A percentile compares a stretch with the other conserved stretches of the same genome.
Conservation (phyloP, 225 moss, liverwort and hornwort genomes). For the Lunularia cruciata region DNA sequence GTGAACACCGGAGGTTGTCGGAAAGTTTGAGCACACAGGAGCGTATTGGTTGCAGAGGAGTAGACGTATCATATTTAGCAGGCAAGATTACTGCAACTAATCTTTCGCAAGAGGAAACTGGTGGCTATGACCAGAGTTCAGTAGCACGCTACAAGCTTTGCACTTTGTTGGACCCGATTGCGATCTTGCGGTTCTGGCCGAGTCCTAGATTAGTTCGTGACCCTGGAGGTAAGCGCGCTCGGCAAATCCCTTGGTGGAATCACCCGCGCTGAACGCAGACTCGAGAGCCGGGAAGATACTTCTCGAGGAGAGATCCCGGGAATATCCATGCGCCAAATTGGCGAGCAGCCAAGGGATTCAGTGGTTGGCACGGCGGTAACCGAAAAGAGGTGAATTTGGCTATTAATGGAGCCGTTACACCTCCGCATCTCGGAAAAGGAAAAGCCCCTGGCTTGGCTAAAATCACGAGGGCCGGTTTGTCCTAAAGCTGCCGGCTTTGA, state of each 20-base stretch:
- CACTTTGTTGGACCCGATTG: too few relatives aligned
- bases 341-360: not conserved
- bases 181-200: too few relatives aligned
- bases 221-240: too few relatives aligned
- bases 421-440: not conserved
- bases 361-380: not conserved
- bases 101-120: too few relatives aligned
- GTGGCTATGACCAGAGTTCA: too few relatives aligned
- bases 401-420: slow-evolving; percentile 2
- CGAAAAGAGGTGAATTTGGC: not conserved
- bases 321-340: too few relatives aligned
- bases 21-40: not conserved
- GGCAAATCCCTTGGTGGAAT: too few relatives aligned
- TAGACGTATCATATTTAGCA: too few relatives aligned
- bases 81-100: too few relatives aligned
- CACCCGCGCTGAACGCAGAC: too few relatives aligned
- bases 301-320: not conserved
- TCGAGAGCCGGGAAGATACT: not conserved
- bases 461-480: not conserved
- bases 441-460: not conserved
- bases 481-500: not conserved
- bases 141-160: too few relatives aligned
- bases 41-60: not conserved
- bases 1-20: not conserved
- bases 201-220: too few relatives aligned